phyloP scores from a whole-genome alignment of 2,329 filamentous ascomycete species.

The Hymenoscyphus linearis region DNA sequence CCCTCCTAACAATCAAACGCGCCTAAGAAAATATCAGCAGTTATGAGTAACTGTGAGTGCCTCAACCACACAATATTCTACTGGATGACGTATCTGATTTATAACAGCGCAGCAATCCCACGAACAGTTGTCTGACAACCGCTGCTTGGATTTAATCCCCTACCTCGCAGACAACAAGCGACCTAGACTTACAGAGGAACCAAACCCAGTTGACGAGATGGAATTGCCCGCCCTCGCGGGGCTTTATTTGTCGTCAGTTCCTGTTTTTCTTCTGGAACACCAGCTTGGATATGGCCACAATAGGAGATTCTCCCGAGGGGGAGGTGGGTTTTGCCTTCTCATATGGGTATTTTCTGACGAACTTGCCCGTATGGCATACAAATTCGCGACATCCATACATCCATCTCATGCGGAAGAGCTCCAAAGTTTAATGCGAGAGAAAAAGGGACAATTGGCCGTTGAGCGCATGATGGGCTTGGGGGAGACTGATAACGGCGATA shows the following conservation, averaged over 20 bases:
- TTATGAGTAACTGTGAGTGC: too few relatives aligned
- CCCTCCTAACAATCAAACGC: too few relatives aligned
- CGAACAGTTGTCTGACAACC: too few relatives aligned
- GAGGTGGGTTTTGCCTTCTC: not conserved
- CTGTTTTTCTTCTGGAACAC: not conserved
- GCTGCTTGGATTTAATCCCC: too few relatives aligned
- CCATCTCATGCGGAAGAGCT: not conserved
- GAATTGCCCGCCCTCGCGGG: not conserved
- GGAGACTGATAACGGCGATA: not conserved
- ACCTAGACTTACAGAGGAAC: too few relatives aligned
- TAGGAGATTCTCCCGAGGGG: not conserved
- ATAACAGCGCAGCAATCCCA: too few relatives aligned
- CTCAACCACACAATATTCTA: too few relatives aligned
- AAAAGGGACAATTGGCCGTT: not conserved
- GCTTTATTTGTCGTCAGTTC: not conserved
- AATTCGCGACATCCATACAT: not conserved
- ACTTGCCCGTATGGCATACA: not conserved
- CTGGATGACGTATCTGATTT: too few relatives aligned
- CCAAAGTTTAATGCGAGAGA: not conserved
- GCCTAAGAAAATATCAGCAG: too few relatives aligned
- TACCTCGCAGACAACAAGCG: too few relatives aligned
- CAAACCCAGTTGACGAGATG: too few relatives aligned
- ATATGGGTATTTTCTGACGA: not conserved
- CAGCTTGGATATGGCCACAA: not conserved
- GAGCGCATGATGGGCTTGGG: not conserved